Conservation (phyloP, 768 basidiomycete species). For the Boletus rufocinnamomeus region DNA sequence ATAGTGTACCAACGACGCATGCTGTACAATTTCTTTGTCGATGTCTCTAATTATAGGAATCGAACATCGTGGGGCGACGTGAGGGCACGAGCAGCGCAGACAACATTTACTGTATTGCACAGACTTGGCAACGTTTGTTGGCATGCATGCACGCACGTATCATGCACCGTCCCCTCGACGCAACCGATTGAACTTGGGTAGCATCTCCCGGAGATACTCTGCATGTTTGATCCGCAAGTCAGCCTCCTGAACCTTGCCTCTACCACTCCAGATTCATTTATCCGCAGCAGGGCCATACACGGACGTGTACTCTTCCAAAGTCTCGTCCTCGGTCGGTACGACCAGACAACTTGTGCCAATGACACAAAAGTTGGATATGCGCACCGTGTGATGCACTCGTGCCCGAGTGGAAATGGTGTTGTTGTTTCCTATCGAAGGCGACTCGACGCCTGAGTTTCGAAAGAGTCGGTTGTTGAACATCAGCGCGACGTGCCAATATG, state of each 20-base stretch:
- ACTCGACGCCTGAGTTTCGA: constrained; percentile 73
- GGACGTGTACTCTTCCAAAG: constrained; percentile 79
- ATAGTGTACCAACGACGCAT: too few species aligned
- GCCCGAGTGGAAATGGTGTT: constrained; percentile 88
- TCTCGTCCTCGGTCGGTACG: constrained; percentile 76
- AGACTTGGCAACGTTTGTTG: background rate
- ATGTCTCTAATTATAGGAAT: background rate
- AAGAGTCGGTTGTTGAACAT: background rate
- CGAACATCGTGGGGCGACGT: background rate
- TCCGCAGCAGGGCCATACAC: constrained; percentile 79
- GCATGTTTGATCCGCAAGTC: constrained; percentile 86
- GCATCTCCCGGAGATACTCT: constrained; percentile 89
- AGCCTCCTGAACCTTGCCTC: constrained; percentile 79
- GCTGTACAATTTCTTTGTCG: background rate
- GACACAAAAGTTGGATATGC: constrained; percentile 77
- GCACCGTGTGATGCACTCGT: constrained; percentile 81
- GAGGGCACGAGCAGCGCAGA: background rate
- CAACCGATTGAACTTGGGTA: constrained; percentile 85
- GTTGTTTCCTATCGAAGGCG: constrained; percentile 75
- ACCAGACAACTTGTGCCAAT: constrained; percentile 81
- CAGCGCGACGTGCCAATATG: background rate
- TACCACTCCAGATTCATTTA: constrained; percentile 80
- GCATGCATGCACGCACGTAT: constrained; percentile 8
- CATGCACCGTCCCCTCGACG: constrained; percentile 58
- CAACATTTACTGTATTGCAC: background rate